These are phyloP conservation scores for Phalaenopsis hybrid DNA, from an alignment of 116 monocot species.

Conservation along the genomic window DNA sequence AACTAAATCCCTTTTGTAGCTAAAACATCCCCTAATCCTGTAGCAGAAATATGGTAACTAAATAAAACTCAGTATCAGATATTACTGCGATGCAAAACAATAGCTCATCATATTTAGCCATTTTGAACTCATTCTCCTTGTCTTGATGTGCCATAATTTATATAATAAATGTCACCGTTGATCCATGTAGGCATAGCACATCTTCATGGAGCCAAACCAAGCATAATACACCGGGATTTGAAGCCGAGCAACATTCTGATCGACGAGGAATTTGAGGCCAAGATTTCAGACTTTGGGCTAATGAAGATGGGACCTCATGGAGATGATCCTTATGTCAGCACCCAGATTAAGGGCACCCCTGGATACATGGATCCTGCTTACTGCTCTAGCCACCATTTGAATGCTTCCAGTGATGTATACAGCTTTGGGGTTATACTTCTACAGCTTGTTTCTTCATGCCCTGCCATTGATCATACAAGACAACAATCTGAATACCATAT, in stretches of 20 bases:
- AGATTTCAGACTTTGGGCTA: constrained; percentile 30
- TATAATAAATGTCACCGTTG: too few relatives aligned
- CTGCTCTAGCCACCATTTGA: constrained; percentile 26
- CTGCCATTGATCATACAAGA: constrained; percentile 20
- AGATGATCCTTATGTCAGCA: constrained; percentile 17
- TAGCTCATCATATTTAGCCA: too few relatives aligned
- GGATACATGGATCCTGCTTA: constrained; percentile 41
- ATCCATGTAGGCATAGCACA: constrained; percentile 29
- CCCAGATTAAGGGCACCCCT: constrained; percentile 25
- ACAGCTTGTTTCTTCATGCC: constrained; percentile 29
- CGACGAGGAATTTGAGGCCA: constrained; percentile 18
- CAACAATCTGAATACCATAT: constrained; percentile 15
- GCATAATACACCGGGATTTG: constrained; percentile 34
- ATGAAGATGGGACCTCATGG: constrained; percentile 14
- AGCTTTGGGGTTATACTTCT: constrained; percentile 44
- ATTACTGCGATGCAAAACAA: too few relatives aligned
- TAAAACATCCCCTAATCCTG: too few relatives aligned
- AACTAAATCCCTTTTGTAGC: too few relatives aligned
- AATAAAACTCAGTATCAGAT: too few relatives aligned
- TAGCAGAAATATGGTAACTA: too few relatives aligned
- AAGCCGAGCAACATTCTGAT: constrained; percentile 30
- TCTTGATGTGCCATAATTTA: too few relatives aligned
- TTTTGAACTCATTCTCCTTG: too few relatives aligned
- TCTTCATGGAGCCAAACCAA: constrained; percentile 34
- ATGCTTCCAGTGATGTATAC: constrained; percentile 31